phyloP scores from a whole-genome alignment of 83 land plant species.

The Picea abies region DNA sequence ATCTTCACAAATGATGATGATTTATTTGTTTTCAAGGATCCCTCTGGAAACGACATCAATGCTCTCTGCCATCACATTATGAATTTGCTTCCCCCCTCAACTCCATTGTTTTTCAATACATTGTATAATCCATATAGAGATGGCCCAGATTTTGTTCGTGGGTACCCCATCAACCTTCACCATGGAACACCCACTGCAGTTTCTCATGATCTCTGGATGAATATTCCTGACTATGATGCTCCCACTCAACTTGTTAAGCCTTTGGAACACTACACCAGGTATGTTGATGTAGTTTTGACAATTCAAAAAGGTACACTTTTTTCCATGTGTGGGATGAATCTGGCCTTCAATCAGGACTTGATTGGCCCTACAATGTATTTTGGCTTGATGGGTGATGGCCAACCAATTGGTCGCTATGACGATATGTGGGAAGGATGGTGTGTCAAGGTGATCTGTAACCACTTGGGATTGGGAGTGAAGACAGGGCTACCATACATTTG shows the following conservation, averaged over 20 bases:
- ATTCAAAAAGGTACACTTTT: constrained; percentile 61
- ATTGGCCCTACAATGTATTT: constrained; percentile 79
- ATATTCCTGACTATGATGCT: constrained; percentile 62
- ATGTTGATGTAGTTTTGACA: constrained; percentile 52
- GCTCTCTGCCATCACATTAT: constrained; percentile 64
- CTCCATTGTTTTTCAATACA: constrained; percentile 61
- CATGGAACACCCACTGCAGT: constrained; percentile 52
- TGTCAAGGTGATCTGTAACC: constrained; percentile 69
- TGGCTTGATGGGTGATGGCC: constrained; percentile 82
- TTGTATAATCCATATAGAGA: constrained; percentile 56
- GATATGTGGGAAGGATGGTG: constrained; percentile 93
- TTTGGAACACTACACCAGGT: constrained; percentile 52
- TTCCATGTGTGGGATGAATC: constrained; percentile 76
- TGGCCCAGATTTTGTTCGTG: constrained; percentile 57
- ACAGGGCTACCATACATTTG: constrained; percentile 71
- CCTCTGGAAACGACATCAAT: constrained; percentile 50
- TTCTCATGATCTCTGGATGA: constrained; percentile 65
- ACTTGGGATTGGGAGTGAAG: constrained; percentile 54
- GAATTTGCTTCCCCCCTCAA: constrained; percentile 51
- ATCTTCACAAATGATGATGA: too few relatives aligned
- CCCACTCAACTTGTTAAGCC: constrained; percentile 66
- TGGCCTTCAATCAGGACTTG: constrained; percentile 61
- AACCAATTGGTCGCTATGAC: constrained; percentile 77
- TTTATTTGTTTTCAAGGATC: constrained; percentile 48
- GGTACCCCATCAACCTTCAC: constrained; percentile 57